Evolutionary conservation across 163 green algal species (phyloP).

Genomic region (Coccomyxa subellipsoidea): DNA sequence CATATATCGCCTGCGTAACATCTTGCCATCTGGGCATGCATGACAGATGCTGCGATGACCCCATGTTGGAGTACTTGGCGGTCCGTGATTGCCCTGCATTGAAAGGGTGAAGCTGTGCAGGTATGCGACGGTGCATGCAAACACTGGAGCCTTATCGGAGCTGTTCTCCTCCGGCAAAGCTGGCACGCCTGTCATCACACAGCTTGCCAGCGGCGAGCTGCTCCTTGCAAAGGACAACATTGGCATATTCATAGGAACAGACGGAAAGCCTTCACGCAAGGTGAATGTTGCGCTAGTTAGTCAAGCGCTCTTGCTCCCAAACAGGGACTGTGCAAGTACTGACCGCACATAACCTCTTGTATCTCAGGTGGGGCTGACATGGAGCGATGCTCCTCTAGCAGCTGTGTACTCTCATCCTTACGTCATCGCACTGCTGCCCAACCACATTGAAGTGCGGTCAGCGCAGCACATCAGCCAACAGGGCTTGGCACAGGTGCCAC

Average conservation of each 20-base stretch:
- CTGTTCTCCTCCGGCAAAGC: conserved; percentile 10
- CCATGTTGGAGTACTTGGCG: no score
- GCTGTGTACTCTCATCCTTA: conserved; percentile 39
- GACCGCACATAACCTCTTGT: no score
- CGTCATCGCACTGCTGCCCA: conserved; percentile 37
- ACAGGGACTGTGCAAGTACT: no score
- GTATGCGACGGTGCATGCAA: conserved; percentile 28
- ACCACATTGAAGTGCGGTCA: conserved; percentile 40
- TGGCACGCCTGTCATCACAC: conserved; percentile 10
- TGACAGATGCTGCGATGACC: no score
- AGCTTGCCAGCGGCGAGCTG: conserved; percentile 20
- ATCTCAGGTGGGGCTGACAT: conserved; percentile 26
- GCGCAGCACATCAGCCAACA: conserved; percentile 11
- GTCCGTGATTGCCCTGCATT: no score
- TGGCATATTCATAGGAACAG: conserved; percentile 27
- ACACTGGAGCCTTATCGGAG: conserved; percentile 26
- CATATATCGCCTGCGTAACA: no score
- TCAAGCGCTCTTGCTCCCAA: no score
- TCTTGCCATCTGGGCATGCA: no score
- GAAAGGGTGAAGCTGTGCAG: conserved; percentile 8
- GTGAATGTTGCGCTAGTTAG: conserved; percentile 14
- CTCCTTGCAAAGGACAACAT: conserved; percentile 27
- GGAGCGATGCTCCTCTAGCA: conserved; percentile 32
- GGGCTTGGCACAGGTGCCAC: conserved; percentile 18
- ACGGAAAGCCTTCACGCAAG: conserved; percentile 10